A percentile compares a stretch with the other conserved stretches of the same genome.
These are phyloP conservation scores for Gynostemma pentaphyllum DNA, from an alignment of 306 rosid species.

Conservation along the genomic window DNA sequence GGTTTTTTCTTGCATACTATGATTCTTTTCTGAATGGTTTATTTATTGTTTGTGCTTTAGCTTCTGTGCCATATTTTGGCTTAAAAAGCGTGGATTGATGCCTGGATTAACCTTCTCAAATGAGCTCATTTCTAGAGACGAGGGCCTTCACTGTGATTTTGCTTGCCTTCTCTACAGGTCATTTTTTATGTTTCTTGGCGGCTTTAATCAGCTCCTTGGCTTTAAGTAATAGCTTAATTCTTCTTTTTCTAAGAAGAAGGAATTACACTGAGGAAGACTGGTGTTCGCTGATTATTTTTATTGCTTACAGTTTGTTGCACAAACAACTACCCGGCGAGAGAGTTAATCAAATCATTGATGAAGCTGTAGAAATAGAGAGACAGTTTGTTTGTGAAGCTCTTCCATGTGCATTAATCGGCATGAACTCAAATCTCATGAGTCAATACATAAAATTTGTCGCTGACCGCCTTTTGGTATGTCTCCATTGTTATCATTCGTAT, in stretches of 20 bases:
- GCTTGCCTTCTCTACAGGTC: conserved; percentile 93
- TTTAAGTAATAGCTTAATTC: neutral
- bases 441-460: conserved; percentile 89
- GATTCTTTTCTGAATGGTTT: neutral
- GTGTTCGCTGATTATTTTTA: conserved; percentile 12
- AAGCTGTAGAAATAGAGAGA: conserved; percentile 74
- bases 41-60: conserved; percentile 30
- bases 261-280: neutral
- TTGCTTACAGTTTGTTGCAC: conserved; percentile 40
- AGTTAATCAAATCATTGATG: conserved; percentile 37
- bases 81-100: conserved; percentile 80
- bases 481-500: no score
- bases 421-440: conserved; percentile 83
- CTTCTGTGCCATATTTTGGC: conserved; percentile 96
- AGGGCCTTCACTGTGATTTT: conserved; percentile 93
- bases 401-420: conserved; percentile 87
- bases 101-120: conserved; percentile 88
- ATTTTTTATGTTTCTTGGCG: neutral
- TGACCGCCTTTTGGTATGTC: conserved; percentile 85
- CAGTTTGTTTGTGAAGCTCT: conserved; percentile 80
- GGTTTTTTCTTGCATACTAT: neutral
- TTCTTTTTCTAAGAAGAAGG: neutral
- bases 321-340: conserved; percentile 36
- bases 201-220: neutral
- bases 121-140: conserved; percentile 90